Conservation (phyloP, 352 stramenopile species). For the Phytophthora sp. region DNA sequence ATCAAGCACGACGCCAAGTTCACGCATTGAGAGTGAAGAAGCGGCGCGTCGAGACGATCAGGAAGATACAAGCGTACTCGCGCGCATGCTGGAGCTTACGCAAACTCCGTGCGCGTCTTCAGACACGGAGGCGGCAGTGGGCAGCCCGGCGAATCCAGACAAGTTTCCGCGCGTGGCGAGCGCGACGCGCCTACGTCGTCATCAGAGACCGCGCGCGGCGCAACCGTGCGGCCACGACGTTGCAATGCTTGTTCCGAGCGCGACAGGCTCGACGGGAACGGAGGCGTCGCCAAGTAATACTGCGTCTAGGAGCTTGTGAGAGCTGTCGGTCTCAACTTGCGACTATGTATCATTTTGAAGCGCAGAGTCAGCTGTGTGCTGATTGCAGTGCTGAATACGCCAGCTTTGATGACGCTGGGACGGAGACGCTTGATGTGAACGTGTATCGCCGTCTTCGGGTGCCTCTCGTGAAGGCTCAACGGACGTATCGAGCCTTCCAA, state of each 20-base stretch:
- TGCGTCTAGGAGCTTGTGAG: slow-evolving; percentile 42
- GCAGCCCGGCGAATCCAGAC: slow-evolving; percentile 34
- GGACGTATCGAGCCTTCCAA: slow-evolving; percentile 49
- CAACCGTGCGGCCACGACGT: slow-evolving; percentile 41
- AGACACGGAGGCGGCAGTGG: slow-evolving; percentile 16
- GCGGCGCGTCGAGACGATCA: slow-evolving; percentile 22
- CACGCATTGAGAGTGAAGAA: slow-evolving; percentile 22
- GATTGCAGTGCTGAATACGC: slow-evolving; percentile 35
- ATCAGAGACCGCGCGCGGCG: slow-evolving; percentile 35
- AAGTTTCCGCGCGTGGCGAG: slow-evolving; percentile 23
- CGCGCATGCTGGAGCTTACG: slow-evolving; percentile 32
- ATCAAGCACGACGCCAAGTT: slow-evolving; percentile 17
- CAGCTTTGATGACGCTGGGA: not conserved
- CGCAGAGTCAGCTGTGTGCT: slow-evolving; percentile 40
- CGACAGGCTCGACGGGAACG: slow-evolving; percentile 36
- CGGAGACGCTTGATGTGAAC: slow-evolving; percentile 36
- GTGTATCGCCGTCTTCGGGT: slow-evolving; percentile 42
- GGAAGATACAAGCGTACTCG: slow-evolving; percentile 48
- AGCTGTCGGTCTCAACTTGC: slow-evolving; percentile 51
- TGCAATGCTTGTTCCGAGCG: slow-evolving; percentile 56
- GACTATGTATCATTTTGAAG: slow-evolving; percentile 44
- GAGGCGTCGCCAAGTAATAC: slow-evolving; percentile 43
- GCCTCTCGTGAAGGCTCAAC: slow-evolving; percentile 38
- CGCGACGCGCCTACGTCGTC: slow-evolving; percentile 34
- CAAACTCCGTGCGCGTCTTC: slow-evolving; percentile 17